Base-by-base conservation (phyloP, 169 alveolate species). In the Ichthyophthirius multifiliis region DNA sequence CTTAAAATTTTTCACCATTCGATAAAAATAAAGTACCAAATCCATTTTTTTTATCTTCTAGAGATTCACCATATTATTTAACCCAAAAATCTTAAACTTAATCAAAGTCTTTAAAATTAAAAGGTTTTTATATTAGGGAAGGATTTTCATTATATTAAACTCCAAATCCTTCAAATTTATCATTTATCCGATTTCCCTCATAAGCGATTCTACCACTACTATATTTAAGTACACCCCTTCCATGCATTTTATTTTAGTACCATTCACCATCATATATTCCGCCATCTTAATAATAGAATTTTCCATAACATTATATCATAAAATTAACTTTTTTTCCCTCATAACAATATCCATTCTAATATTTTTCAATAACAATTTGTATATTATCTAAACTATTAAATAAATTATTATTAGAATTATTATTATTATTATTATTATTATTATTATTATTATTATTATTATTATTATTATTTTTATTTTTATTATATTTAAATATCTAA, bases 181-280 rank as follows among this genome's bases (percentile, higher is more conserved):
- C 86, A 37, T 71, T 48, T 5, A 71, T 82, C 86, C 86, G 73
- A 15, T 81, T n/a, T 39, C 86, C 86, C 13, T 81, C 86, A 73
- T 81, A 81, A 16, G 86, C 86, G 10, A 65, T 65, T 73, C 55
- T 81, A 23, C 82, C 82, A 43, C 80, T 64, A 13, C 77, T 82
- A 48, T 81, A 81, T 43, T 20, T 43, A 2, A 81, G 37, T 2
- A 41, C 65, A 47, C 86, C 86, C 13, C 27, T 44, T 20, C 86
- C 86, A 81, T 81, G 79, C 86, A 81, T 81, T 73, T 81, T 71
- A 62, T 81, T 81, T 37, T 81, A 74, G 23, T 23, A 47, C 86
- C 86, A 81, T 37, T 81, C 46, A 12, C 86, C 86, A 47, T 81
- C 86, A 48, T 81, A 81, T 0, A 81, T 45, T 3, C 86, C 86